Percentiles rank a stretch among this genome's conserved stretches.
These are phyloP conservation scores for Zizania palustris DNA, from an alignment of 202 grass and related monocot species.

Conservation along the genomic window DNA sequence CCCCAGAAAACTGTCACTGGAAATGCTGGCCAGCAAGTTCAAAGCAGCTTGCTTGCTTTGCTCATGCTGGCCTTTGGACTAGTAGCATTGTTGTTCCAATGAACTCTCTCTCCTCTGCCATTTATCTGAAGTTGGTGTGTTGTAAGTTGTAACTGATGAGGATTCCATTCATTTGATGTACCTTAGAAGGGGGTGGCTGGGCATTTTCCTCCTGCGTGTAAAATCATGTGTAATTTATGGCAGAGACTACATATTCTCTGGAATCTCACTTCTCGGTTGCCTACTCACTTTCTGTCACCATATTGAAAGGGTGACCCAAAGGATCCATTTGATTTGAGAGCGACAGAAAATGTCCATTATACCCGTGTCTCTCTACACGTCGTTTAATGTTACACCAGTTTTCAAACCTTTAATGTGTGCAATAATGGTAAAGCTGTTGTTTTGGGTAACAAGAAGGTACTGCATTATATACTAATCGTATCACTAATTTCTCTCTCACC, in stretches of 20 bases:
- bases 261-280: conserved; percentile 15
- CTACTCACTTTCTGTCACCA: not conserved
- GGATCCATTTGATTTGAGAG: too few species aligned
- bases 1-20: not conserved
- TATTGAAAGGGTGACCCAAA: not conserved
- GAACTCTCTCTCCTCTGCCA: not conserved
- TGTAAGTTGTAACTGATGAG: conserved; percentile 10
- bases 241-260: conserved; percentile 6
- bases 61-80: conserved; percentile 42
- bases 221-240: conserved; percentile 38
- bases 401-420: not conserved
- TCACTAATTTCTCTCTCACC: not conserved
- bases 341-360: too few species aligned
- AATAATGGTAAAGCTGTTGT: not conserved
- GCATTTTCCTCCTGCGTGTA: conserved; percentile 22
- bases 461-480: not conserved
- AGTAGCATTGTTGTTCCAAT: conserved; percentile 45
- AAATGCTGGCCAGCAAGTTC: conserved; percentile 24
- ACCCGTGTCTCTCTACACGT: too few species aligned
- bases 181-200: not conserved
- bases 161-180: conserved; percentile 19
- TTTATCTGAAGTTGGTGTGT: conserved; percentile 15
- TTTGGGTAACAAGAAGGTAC: not conserved
- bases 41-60: conserved; percentile 36
- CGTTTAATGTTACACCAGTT: not conserved